Evolutionary conservation across 495 filamentous ascomycete species (phyloP).

Genomic region (Penicillium canariense): DNA sequence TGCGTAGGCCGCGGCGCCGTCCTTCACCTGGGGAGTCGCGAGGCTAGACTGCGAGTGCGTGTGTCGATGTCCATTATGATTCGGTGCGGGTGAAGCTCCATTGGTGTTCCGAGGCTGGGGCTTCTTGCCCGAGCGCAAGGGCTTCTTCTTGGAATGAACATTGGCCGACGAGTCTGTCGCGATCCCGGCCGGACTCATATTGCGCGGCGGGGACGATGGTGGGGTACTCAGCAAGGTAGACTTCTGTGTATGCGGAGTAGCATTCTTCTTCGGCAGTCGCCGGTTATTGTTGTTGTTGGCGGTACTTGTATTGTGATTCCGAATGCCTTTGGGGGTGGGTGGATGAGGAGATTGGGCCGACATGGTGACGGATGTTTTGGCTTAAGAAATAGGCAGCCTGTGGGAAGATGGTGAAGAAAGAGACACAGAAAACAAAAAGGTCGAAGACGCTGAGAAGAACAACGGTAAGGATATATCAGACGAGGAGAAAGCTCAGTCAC

Average conservation of each 20-base stretch:
- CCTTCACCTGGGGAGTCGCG: conserved; percentile 49
- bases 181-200: conserved; percentile 34
- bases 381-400: conserved; percentile 51
- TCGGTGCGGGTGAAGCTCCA: conserved; percentile 24
- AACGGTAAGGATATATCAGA: conserved; percentile 15
- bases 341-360: conserved; percentile 41
- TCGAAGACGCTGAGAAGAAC: not conserved
- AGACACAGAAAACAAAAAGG: conserved; percentile 17
- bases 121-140: conserved; percentile 39
- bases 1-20: conserved; percentile 64
- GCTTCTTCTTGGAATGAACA: conserved; percentile 40
- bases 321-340: conserved; percentile 40
- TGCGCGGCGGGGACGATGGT: conserved; percentile 44
- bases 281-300: conserved; percentile 27
- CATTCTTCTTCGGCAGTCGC: conserved; percentile 36
- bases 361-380: conserved; percentile 38
- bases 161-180: conserved; percentile 36
- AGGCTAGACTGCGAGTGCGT: conserved; percentile 33
- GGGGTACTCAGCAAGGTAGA: conserved; percentile 36
- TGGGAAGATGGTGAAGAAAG: conserved; percentile 22
- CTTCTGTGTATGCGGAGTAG: conserved; percentile 35
- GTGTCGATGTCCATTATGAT: conserved; percentile 28
- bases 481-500: conserved; percentile 27
- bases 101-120: conserved; percentile 27
- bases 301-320: conserved; percentile 17